Conservation (phyloP, 345 rosid species). For the Populus deltoides region DNA sequence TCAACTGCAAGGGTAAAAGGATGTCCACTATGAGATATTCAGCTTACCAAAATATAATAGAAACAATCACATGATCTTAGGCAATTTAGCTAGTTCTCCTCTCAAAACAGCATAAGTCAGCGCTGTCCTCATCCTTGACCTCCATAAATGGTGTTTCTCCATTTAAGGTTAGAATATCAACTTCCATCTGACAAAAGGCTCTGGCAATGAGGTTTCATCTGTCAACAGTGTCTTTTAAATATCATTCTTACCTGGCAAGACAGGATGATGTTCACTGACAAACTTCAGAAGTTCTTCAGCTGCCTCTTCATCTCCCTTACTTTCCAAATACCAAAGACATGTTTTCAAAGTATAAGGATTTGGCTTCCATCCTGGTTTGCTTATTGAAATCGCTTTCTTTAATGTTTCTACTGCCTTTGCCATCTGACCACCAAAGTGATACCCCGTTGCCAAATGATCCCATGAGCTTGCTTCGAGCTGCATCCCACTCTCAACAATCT, state of each 20-base stretch:
- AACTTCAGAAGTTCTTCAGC: constrained; percentile 21
- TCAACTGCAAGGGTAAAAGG: no score
- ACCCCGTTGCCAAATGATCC: constrained; percentile 46
- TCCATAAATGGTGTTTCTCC: constrained; percentile 2
- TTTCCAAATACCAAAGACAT: constrained; percentile 27
- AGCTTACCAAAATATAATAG: no score
- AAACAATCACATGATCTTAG: no score
- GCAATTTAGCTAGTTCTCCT: no score
- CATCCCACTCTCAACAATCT: constrained; percentile 28
- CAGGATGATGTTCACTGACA: constrained; percentile 3
- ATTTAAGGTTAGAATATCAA: not conserved
- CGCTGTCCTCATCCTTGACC: not conserved
- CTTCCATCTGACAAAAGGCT: constrained; percentile 1
- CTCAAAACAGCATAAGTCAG: not conserved
- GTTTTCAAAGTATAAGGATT: not conserved
- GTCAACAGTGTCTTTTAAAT: not conserved
- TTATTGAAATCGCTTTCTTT: constrained; percentile 36
- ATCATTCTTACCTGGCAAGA: not conserved
- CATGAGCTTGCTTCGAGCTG: constrained; percentile 31
- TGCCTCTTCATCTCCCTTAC: constrained; percentile 14
- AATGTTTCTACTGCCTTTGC: constrained; percentile 44
- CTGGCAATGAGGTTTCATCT: not conserved
- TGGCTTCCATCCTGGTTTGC: constrained; percentile 24
- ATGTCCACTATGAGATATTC: no score
- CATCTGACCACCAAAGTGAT: constrained; percentile 31